These are phyloP conservation scores for Fusarium xylarioides DNA, from an alignment of 2,329 filamentous ascomycete species.

Conservation along the genomic window DNA sequence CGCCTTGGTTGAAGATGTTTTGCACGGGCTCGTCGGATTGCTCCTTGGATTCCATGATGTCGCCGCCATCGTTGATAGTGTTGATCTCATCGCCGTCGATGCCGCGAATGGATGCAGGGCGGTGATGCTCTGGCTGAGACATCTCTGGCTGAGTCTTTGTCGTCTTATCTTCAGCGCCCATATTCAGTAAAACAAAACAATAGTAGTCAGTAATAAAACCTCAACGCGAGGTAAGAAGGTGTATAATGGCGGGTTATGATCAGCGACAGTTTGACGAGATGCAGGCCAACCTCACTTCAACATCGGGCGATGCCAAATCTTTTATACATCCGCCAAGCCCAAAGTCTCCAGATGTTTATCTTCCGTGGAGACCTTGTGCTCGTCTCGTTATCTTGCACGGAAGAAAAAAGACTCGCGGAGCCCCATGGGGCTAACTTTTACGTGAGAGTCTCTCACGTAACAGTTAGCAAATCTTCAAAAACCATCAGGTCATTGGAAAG, in stretches of 20 bases:
- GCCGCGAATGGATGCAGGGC: conserved; percentile 15
- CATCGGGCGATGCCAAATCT: background rate
- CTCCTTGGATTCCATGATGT: conserved; percentile 23
- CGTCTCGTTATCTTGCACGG: conserved; percentile 15
- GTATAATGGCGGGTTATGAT: background rate
- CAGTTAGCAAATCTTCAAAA: conserved; percentile 33
- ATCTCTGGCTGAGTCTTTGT: conserved; percentile 21
- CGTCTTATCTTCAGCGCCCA: conserved; percentile 18
- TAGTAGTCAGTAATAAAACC: background rate
- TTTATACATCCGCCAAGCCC: conserved; percentile 31
- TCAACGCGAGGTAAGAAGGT: background rate
- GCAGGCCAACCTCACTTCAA: background rate
- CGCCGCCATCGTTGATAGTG: conserved; percentile 11
- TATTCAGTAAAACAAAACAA: background rate
- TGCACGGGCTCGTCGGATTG: conserved; percentile 25
- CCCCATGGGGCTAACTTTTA: conserved; percentile 22
- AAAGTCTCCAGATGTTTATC: conserved; percentile 16
- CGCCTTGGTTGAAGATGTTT: conserved; percentile 43
- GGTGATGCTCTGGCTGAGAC: conserved; percentile 6
- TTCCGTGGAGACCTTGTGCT: background rate
- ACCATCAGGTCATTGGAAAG: conserved; percentile 33
- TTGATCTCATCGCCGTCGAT: conserved; percentile 27
- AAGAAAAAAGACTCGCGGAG: conserved; percentile 16
- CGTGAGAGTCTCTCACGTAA: conserved; percentile 33
- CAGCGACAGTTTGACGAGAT: conserved; percentile 5